These are phyloP conservation scores for Fusarium gaditjirri DNA, from an alignment of 2,329 filamentous ascomycete genomes.

Conservation along the genomic window DNA sequence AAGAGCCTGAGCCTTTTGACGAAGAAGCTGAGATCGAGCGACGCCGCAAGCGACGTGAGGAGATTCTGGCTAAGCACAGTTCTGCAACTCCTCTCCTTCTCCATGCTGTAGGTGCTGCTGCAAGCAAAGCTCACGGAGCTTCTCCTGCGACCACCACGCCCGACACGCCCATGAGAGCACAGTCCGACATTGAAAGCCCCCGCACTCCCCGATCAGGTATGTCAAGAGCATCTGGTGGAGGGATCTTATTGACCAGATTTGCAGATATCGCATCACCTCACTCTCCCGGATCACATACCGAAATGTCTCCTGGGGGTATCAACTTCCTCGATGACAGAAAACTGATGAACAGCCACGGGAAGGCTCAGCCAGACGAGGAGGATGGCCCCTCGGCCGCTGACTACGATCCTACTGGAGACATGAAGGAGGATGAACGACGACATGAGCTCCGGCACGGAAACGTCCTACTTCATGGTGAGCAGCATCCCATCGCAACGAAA, in stretches of 20 bases:
- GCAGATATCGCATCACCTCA: constrained; percentile 55
- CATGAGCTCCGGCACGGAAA: constrained; percentile 73
- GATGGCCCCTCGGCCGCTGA: constrained; percentile 92
- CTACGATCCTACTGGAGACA: constrained; percentile 89
- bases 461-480: constrained; percentile 61
- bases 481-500: constrained; percentile 43
- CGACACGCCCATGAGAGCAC: constrained; percentile 53
- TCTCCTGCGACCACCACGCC: constrained; percentile 64
- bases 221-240: constrained; percentile 23
- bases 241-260: constrained; percentile 38
- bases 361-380: constrained; percentile 56
- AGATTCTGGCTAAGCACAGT: constrained; percentile 84
- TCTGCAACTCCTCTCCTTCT: constrained; percentile 79
- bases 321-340: constrained; percentile 74
- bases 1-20: constrained; percentile 72
- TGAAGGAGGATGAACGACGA: constrained; percentile 82
- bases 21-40: constrained; percentile 87
- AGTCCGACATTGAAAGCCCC: constrained; percentile 54
- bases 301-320: constrained; percentile 67
- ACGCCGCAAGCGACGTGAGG: constrained; percentile 84
- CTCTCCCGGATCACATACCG: constrained; percentile 59
- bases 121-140: constrained; percentile 60
- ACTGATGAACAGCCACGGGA: constrained; percentile 70
- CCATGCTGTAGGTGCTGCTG: constrained; percentile 75
- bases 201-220: constrained; percentile 62